phyloP scores from a whole-genome alignment of 331 rosid species.

The Malus hybrid region DNA sequence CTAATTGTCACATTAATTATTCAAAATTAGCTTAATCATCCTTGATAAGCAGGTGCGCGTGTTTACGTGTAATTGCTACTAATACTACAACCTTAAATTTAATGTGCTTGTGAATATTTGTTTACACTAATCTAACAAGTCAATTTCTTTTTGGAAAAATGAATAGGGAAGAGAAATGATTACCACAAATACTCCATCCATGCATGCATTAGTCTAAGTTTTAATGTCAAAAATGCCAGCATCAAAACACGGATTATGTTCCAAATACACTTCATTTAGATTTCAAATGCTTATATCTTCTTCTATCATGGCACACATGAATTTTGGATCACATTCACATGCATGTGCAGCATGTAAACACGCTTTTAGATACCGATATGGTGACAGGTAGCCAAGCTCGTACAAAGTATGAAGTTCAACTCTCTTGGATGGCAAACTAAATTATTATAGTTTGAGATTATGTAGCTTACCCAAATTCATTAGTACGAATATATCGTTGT shows the following conservation, averaged over 20 bases:
- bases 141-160: background rate
- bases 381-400: background rate
- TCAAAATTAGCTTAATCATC: background rate
- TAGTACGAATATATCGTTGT: too few species aligned
- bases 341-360: background rate
- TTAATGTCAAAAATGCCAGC: too few species aligned
- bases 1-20: background rate
- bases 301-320: background rate
- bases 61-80: background rate
- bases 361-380: background rate
- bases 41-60: background rate
- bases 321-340: slow-evolving; percentile 17
- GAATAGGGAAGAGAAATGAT: background rate
- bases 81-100: background rate
- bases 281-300: background rate
- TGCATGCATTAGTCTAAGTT: background rate
- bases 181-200: background rate
- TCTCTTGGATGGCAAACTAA: background rate
- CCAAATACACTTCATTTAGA: slow-evolving; percentile 17
- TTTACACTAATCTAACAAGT: background rate
- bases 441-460: too few species aligned
- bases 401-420: background rate
- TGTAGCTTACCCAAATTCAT: too few species aligned
- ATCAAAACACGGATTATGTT: slow-evolving; percentile 9
- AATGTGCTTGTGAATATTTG: background rate